Conservation (phyloP, 805 yeast genomes). For the Naumovozyma dairenensis region DNA sequence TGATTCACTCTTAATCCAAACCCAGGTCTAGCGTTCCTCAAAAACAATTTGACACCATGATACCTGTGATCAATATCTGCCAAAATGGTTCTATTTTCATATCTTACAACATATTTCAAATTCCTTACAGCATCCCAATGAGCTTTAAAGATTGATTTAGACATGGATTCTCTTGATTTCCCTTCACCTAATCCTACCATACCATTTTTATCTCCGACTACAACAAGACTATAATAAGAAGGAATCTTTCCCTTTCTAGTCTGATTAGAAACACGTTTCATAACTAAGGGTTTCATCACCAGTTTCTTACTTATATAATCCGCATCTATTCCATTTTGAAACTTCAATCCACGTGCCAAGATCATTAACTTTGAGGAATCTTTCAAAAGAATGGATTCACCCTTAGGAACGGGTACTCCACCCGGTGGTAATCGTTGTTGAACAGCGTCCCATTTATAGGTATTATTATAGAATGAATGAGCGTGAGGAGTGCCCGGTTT, state of each 20-base stretch:
- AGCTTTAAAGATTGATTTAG: conserved; percentile 71
- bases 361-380: conserved; percentile 3
- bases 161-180: conserved; percentile 67
- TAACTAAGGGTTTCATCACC: conserved; percentile 53
- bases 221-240: conserved; percentile 71
- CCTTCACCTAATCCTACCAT: conserved; percentile 95
- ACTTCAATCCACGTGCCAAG: conserved; percentile 45
- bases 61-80: conserved; percentile 75
- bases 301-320: conserved; percentile 47
- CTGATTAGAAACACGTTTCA: conserved; percentile 81
- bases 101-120: conserved; percentile 69
- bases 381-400: conserved; percentile 3
- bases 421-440: conserved; percentile 23
- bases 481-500: conserved; percentile 25
- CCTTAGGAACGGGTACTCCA: conserved; percentile 8
- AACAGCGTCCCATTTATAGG: conserved; percentile 14
- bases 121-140: conserved; percentile 91
- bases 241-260: conserved; percentile 87
- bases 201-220: conserved; percentile 89
- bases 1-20: conserved; percentile 89
- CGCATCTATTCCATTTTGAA: conserved; percentile 57
- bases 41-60: conserved; percentile 75
- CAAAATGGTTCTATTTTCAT: conserved; percentile 82
- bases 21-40: conserved; percentile 87
- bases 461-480: conserved; percentile 13